Evolutionary conservation across 176 grass and related monocot genomes (phyloP).

Genomic region (Musa acuminata): DNA sequence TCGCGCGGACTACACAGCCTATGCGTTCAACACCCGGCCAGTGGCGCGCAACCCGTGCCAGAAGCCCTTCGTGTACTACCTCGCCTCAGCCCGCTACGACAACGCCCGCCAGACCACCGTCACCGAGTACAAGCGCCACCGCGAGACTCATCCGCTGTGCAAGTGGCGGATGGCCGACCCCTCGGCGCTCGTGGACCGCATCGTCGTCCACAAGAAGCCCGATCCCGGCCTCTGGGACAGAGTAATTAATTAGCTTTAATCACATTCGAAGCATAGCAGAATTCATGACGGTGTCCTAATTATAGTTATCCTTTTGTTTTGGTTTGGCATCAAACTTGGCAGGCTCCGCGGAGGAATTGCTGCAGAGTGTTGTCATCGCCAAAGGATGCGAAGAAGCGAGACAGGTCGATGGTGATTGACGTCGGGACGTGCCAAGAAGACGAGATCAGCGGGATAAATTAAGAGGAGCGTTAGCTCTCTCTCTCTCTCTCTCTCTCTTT

Average conservation of each 20-base stretch:
- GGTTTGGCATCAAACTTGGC: neutral
- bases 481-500: too few species aligned
- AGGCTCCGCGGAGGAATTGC: constrained; percentile 82
- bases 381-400: constrained; percentile 30
- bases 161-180: constrained; percentile 67
- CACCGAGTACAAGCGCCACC: constrained; percentile 62
- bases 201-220: constrained; percentile 73
- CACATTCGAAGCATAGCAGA: too few species aligned
- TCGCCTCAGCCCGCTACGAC: constrained; percentile 42
- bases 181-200: constrained; percentile 36
- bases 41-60: constrained; percentile 14
- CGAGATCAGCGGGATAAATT: constrained; percentile 41
- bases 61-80: constrained; percentile 69
- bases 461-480: too few species aligned
- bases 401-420: constrained; percentile 49
- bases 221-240: constrained; percentile 72
- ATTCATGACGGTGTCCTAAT: too few species aligned
- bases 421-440: constrained; percentile 50
- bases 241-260: neutral
- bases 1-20: constrained; percentile 57
- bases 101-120: constrained; percentile 38
- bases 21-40: too few species aligned
- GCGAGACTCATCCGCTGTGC: constrained; percentile 33
- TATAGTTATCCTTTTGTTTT: too few species aligned
- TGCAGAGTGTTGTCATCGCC: too few species aligned